Percentiles rank a stretch among this genome's conserved stretches.
Evolutionary conservation across 2,329 filamentous ascomycete species (phyloP).

Genomic region (Moelleriella libera): DNA sequence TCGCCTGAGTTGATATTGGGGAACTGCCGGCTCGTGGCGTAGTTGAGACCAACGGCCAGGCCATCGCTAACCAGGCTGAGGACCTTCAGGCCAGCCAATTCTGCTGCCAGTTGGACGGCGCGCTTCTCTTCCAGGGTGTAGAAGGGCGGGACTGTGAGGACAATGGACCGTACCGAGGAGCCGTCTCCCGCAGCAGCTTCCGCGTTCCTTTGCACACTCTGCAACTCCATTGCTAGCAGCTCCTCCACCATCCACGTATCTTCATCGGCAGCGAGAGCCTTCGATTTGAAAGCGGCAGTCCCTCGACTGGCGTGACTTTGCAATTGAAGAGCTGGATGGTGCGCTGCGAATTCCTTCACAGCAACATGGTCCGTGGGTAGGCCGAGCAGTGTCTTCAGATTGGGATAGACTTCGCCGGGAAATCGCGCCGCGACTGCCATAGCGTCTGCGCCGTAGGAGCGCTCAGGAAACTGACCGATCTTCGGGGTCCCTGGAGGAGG

Average conservation of each 20-base stretch:
- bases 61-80: conserved; percentile 79
- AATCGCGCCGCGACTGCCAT: conserved; percentile 76
- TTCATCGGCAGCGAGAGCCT: conserved; percentile 44
- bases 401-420: conserved; percentile 86
- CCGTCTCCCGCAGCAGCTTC: conserved; percentile 68
- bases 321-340: conserved; percentile 68
- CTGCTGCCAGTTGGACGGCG: conserved; percentile 69
- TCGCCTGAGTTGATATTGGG: conserved; percentile 68
- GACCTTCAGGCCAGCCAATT: conserved; percentile 77
- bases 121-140: conserved; percentile 85
- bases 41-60: conserved; percentile 85
- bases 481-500: conserved; percentile 53
- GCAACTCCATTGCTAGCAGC: conserved; percentile 87
- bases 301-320: conserved; percentile 43
- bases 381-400: conserved; percentile 83
- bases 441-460: conserved; percentile 84
- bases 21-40: conserved; percentile 83
- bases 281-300: conserved; percentile 73
- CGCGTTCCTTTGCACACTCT: conserved; percentile 81
- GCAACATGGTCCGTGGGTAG: conserved; percentile 45
- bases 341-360: conserved; percentile 54
- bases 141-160: conserved; percentile 82
- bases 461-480: conserved; percentile 63
- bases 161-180: conserved; percentile 60
- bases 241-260: conserved; percentile 75